Percentiles rank a stretch among this genome's conserved stretches.
Conservation (phyloP, 2,329 filamentous ascomycete genomes). For the Thielaviopsis punctulata region DNA sequence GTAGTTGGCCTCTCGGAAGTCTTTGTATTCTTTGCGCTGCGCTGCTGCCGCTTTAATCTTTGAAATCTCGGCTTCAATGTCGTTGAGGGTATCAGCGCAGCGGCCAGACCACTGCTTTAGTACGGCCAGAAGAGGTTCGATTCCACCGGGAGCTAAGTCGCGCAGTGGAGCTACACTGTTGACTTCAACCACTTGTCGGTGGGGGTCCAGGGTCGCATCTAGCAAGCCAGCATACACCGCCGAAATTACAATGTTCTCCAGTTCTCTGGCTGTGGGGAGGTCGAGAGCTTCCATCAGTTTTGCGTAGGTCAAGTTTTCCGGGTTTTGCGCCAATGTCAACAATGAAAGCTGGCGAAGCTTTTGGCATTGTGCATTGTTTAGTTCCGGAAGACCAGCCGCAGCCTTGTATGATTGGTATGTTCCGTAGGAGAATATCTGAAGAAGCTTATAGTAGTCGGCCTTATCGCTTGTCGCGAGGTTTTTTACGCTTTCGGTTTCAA, state of each 20-base stretch:
- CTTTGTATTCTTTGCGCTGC: conserved; percentile 17
- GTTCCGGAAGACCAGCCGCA: conserved; percentile 43
- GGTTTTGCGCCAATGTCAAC: conserved; percentile 57
- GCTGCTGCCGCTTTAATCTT: conserved; percentile 7
- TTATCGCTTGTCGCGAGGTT: conserved; percentile 37
- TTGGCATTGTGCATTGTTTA: conserved; percentile 54
- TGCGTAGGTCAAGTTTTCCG: conserved; percentile 53
- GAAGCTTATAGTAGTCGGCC: conserved; percentile 45
- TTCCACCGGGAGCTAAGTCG: conserved; percentile 59
- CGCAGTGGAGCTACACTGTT: conserved; percentile 70
- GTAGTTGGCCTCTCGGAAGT: conserved; percentile 1
- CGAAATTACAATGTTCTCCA: conserved; percentile 75
- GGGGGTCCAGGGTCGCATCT: conserved; percentile 67
- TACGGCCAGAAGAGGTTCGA: conserved; percentile 49
- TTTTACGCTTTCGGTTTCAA: conserved; percentile 64
- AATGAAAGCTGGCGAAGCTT: conserved; percentile 89
- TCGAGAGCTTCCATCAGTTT: conserved; percentile 49
- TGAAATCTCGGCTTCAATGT: conserved; percentile 60
- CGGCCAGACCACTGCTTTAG: conserved; percentile 63
- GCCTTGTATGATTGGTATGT: conserved; percentile 59
- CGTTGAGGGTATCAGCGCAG: conserved; percentile 54
- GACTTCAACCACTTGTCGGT: conserved; percentile 55
- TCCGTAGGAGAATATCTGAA: conserved; percentile 84
- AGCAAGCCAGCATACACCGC: conserved; percentile 78
- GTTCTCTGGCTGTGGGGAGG: conserved; percentile 46